Base-by-base conservation (phyloP, 1,284 basidiomycete species). In the Moniliella sp. region DNA sequence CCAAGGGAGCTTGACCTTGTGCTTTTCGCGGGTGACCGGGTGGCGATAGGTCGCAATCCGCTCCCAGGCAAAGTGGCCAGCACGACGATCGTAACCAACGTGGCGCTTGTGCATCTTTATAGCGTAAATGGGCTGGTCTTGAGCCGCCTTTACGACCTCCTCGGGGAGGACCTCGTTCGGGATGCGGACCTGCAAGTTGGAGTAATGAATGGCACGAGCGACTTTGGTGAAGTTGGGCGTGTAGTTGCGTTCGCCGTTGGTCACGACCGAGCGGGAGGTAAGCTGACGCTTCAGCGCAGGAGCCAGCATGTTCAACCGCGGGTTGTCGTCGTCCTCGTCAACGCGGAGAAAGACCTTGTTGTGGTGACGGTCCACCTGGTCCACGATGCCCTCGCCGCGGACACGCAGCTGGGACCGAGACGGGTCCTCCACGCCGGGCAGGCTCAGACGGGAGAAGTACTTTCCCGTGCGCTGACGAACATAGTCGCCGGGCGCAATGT, bases 401-500 rank as follows among this genome's bases (percentile, higher is more conserved):
- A 52, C 35, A 25, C 45, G 48, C 17, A 21, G 17, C 11, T 5
- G 3, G 15, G 11, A n/a, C n/a, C 21, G 7, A n/a, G 21, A 15
- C 12, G 13, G n/a, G n/a, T n/a, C n/a, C n/a, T n/a, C n/a, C n/a
- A 23, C 33, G 5, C 30, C 35, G 13, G 48, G 38, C 15, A 47
- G 38, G 5, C 44, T 41, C 13, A 47, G 38, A 16, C 46, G 38
- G 25, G 43, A 39, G 13, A 40, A 47, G 2, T 46, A 42, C 11
- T 44, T 42, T 10, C 62, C 62, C 16, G 36, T 43, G 34, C 56
- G 39, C 18, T 63, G 43, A 18, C 44, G 44, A 16, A 63, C 62
- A 16, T 50, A 45, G 34, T 64, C 62, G 3, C 55, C 55, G 2
- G 61, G 57, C 2, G 53, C 56, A 34, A 64, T 54, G 46, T 64